Evolutionary conservation across 2,329 filamentous ascomycete species (phyloP).

Genomic region (Neofusicoccum cordaticola): DNA sequence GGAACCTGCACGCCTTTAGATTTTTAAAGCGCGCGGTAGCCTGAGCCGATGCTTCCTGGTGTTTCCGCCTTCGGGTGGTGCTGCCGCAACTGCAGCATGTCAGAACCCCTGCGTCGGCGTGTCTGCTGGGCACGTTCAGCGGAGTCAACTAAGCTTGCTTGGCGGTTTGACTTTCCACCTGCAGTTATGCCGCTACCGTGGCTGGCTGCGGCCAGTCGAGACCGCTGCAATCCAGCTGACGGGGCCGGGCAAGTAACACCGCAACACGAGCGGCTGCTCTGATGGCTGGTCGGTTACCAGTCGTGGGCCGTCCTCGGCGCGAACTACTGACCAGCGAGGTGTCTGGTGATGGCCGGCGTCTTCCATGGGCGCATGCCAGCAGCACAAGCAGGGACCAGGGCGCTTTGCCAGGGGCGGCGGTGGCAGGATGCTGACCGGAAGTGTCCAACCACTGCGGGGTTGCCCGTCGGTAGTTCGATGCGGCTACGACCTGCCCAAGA

Average conservation of each 20-base stretch:
- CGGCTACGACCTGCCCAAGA: not conserved
- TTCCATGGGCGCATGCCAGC: not conserved
- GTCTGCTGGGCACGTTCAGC: not conserved
- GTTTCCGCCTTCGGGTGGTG: constrained; percentile 1
- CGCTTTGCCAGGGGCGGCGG: not conserved
- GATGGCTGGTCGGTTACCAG: not conserved
- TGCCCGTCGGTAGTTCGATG: constrained; percentile 4
- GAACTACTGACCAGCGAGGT: not conserved
- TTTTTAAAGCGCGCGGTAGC: not conserved
- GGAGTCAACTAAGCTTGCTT: constrained; percentile 5
- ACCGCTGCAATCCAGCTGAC: not conserved
- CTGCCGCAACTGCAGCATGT: not conserved
- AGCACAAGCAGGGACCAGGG: not conserved
- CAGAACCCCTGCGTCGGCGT: not conserved
- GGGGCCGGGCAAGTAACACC: not conserved
- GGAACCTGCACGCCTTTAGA: not conserved
- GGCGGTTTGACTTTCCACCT: not conserved
- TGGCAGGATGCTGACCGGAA: not conserved
- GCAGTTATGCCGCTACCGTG: not conserved
- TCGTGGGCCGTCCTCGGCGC: not conserved
- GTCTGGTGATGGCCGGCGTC: constrained; percentile 6
- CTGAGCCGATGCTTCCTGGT: constrained; percentile 2
- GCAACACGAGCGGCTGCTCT: not conserved
- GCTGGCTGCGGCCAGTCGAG: not conserved
- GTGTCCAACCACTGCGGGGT: not conserved